Evolutionary conservation across 495 filamentous ascomycete species (phyloP).

Genomic region (Aspergillus incahuasiensis): DNA sequence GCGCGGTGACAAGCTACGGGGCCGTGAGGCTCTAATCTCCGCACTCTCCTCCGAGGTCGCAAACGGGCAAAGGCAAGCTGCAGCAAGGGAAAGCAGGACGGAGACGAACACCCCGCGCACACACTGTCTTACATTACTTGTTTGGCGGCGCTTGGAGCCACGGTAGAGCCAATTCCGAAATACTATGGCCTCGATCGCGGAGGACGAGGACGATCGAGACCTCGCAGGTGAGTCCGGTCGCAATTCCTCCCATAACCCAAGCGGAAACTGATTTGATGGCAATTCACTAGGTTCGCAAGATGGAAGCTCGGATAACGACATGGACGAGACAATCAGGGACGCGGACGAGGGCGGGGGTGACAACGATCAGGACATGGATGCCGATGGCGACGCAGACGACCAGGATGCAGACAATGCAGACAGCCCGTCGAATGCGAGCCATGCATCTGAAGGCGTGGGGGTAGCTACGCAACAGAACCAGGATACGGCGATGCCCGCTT

Average conservation of each 20-base stretch:
- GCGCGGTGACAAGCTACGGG: background rate
- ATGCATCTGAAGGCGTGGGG: conserved; percentile 40
- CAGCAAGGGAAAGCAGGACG: conserved; percentile 2
- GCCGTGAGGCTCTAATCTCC: conserved; percentile 8
- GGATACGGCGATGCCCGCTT: conserved; percentile 33
- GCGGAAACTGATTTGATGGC: conserved; percentile 2
- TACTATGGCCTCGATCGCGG: conserved; percentile 32
- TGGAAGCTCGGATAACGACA: conserved; percentile 66
- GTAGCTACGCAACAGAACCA: conserved; percentile 38
- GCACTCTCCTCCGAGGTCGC: background rate
- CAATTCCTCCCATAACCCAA: background rate
- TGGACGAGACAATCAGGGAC: conserved; percentile 64
- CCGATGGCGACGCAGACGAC: conserved; percentile 55
- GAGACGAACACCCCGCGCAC: background rate
- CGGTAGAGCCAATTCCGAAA: background rate
- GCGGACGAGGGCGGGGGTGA: conserved; percentile 56
- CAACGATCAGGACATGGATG: conserved; percentile 62
- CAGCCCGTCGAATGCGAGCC: conserved; percentile 45
- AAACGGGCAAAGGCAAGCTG: background rate
- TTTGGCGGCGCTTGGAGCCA: background rate
- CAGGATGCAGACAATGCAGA: conserved; percentile 58
- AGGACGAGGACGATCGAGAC: conserved; percentile 55
- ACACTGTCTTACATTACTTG: background rate
- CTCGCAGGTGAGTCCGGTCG: conserved; percentile 39
- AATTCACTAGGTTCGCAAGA: conserved; percentile 49